These are phyloP conservation scores for Rhizopogon vesiculosus DNA, from an alignment of 768 basidiomycete genomes.

Conservation along the genomic window DNA sequence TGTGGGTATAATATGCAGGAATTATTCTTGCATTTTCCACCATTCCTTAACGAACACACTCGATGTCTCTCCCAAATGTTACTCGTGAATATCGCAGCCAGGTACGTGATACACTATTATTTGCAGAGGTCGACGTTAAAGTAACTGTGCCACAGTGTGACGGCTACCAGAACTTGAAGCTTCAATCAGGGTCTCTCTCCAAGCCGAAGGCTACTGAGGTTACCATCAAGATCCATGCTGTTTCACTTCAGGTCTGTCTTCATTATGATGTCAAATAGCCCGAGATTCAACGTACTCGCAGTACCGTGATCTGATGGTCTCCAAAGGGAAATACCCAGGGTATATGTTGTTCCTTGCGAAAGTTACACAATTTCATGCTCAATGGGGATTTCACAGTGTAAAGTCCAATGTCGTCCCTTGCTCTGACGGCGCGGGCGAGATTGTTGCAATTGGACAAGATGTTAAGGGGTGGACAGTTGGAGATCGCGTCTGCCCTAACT, in stretches of 20 bases:
- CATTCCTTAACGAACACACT: background rate
- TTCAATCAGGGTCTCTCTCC: conserved; percentile 20
- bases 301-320: conserved; percentile 48
- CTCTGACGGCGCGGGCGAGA: conserved; percentile 56
- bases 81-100: conserved; percentile 13
- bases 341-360: conserved; percentile 14
- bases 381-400: conserved; percentile 8
- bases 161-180: conserved; percentile 22
- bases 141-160: conserved; percentile 13
- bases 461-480: conserved; percentile 46
- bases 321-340: conserved; percentile 35
- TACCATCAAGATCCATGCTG: conserved; percentile 51
- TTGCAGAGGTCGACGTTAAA: background rate
- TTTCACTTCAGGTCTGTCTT: conserved; percentile 43
- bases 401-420: conserved; percentile 26
- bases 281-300: conserved; percentile 9
- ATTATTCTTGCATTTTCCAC: background rate
- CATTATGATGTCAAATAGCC: background rate
- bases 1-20: background rate
- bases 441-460: conserved; percentile 38
- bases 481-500: conserved; percentile 56
- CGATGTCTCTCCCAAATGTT: conserved; percentile 10
- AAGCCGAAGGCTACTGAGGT: conserved; percentile 43
- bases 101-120: background rate
- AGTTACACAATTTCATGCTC: conserved; percentile 27